phyloP scores from a whole-genome alignment of 2,329 filamentous ascomycete genomes.

The Xylariaceae sp. region DNA sequence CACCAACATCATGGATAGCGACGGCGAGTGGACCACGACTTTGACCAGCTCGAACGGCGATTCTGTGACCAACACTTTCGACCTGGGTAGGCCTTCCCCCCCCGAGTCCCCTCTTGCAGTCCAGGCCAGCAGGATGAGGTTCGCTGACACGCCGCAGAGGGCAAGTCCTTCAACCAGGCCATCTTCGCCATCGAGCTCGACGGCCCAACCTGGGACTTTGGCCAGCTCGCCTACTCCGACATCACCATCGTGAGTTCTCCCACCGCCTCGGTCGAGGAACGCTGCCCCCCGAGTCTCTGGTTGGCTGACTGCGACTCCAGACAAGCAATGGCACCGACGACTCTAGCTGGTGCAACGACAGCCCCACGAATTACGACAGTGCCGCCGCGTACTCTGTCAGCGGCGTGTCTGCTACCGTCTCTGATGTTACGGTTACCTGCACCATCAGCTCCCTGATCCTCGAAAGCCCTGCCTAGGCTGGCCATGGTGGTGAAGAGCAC shows the following conservation, averaged over 20 bases:
- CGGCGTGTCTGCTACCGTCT: conserved; percentile 26
- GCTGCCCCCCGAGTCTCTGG: neutral
- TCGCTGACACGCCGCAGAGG: neutral
- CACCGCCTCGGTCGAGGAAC: neutral
- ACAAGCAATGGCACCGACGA: conserved; percentile 20
- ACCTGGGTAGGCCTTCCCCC: conserved; percentile 17
- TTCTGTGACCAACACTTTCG: conserved; percentile 25
- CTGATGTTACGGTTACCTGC: conserved; percentile 34
- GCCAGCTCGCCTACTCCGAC: conserved; percentile 30
- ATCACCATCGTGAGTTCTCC: conserved; percentile 38
- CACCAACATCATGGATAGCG: conserved; percentile 20
- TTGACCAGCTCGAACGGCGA: conserved; percentile 22
- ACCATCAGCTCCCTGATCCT: conserved; percentile 37
- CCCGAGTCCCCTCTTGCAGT: neutral
- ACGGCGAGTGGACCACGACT: conserved; percentile 26
- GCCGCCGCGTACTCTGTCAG: conserved; percentile 28
- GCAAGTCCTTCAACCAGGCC: conserved; percentile 33
- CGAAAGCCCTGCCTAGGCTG: conserved; percentile 21
- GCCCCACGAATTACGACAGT: conserved; percentile 30
- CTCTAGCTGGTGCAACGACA: conserved; percentile 26
- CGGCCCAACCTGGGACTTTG: conserved; percentile 32
- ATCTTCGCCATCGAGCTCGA: conserved; percentile 33
- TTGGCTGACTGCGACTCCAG: conserved; percentile 7
- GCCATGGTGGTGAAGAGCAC: too few relatives aligned
- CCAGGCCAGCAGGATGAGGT: neutral